A percentile compares a stretch with the other conserved stretches of the same genome.
phyloP scores from a whole-genome alignment of 108 stramenopile species.

The Nannochloropsis granulata region DNA sequence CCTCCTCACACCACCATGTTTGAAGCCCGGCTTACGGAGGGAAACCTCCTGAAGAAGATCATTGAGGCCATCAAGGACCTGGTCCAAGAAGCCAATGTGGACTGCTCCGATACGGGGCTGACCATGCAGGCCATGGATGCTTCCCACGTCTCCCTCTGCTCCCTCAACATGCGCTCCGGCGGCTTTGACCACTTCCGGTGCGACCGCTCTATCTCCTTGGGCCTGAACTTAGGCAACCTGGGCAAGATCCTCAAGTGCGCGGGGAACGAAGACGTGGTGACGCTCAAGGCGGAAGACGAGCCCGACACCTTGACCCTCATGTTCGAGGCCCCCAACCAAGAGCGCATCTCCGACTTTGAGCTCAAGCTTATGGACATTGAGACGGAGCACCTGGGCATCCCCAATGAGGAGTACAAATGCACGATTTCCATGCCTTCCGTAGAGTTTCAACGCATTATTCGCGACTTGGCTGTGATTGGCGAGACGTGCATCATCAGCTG shows the following conservation, averaged over 20 bases:
- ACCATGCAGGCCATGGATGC: constrained; percentile 98
- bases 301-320: constrained; percentile 69
- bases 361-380: constrained; percentile 99
- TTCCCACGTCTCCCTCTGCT: constrained; percentile 88
- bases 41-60: constrained; percentile 79
- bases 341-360: constrained; percentile 88
- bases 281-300: constrained; percentile 88
- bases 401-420: constrained; percentile 96
- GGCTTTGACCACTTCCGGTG: constrained; percentile 94
- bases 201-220: constrained; percentile 73
- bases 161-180: constrained; percentile 52
- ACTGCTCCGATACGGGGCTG: constrained; percentile 47
- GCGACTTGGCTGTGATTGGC: constrained; percentile 87
- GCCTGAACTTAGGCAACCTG: constrained; percentile 83
- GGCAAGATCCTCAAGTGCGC: constrained; percentile 97
- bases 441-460: constrained; percentile 95
- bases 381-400: constrained; percentile 88
- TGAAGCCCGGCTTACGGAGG: constrained; percentile 84
- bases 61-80: constrained; percentile 90
- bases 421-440: constrained; percentile 78
- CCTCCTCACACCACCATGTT: constrained; percentile 57
- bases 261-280: constrained; percentile 80
- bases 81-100: constrained; percentile 77
- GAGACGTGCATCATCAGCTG: constrained; percentile 87
- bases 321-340: constrained; percentile 58